phyloP scores from a whole-genome alignment of 306 rosid species.

The Echinosophora koreensis region DNA sequence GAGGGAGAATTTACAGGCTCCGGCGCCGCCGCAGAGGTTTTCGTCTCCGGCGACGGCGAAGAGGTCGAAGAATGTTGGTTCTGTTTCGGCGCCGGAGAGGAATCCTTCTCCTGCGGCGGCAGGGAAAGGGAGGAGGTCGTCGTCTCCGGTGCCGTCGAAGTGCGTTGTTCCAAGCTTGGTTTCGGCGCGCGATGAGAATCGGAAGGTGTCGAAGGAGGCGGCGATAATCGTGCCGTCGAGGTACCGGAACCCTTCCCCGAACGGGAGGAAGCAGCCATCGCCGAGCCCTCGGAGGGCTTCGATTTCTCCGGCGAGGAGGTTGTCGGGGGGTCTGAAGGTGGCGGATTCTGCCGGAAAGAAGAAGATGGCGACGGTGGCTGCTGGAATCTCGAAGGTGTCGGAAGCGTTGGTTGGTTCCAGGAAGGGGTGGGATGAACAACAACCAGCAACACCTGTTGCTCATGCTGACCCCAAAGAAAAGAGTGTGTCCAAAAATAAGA shows the following conservation, averaged over 20 bases:
- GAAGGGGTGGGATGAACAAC: constrained; percentile 90
- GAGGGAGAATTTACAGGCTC: constrained; percentile 58
- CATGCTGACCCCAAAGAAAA: constrained; percentile 68
- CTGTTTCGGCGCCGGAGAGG: constrained; percentile 56
- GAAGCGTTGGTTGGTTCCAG: constrained; percentile 80
- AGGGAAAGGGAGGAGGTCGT: constrained; percentile 76
- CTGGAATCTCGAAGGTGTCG: constrained; percentile 77
- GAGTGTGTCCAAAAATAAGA: constrained; percentile 60
- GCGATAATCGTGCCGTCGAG: constrained; percentile 93
- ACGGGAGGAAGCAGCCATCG: constrained; percentile 82
- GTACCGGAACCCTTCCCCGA: constrained; percentile 89
- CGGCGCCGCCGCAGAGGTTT: constrained; percentile 60
- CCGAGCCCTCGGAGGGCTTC: constrained; percentile 79
- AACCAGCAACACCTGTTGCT: constrained; percentile 33
- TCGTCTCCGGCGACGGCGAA: constrained; percentile 87
- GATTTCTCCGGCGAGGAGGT: constrained; percentile 82
- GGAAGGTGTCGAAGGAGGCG: constrained; percentile 69
- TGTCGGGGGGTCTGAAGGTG: constrained; percentile 74
- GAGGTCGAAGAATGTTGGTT: constrained; percentile 55
- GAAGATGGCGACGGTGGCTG: constrained; percentile 69
- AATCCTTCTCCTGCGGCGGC: constrained; percentile 91
- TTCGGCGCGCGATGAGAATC: constrained; percentile 79
- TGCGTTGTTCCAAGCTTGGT: constrained; percentile 87
- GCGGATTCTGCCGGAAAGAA: constrained; percentile 71
- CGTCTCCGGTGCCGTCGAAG: constrained; percentile 93